phyloP scores from a whole-genome alignment of 2,329 filamentous ascomycete genomes.

The Microcyclospora pomicola region DNA sequence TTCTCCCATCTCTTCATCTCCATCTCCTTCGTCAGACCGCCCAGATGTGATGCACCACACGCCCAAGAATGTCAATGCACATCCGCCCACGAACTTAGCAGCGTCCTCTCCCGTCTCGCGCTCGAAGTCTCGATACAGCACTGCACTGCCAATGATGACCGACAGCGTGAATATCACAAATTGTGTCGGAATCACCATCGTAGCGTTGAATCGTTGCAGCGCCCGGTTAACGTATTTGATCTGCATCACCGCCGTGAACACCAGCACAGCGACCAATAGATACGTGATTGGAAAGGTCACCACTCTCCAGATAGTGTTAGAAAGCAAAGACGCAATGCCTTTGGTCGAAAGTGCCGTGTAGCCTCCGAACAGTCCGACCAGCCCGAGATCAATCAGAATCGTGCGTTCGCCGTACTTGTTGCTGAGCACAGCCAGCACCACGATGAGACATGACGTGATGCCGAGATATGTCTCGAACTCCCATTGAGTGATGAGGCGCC shows the following conservation, averaged over 20 bases:
- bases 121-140: constrained; percentile 91
- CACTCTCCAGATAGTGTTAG: constrained; percentile 74
- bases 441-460: constrained; percentile 60
- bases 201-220: constrained; percentile 88
- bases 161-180: constrained; percentile 95
- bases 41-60: constrained; percentile 96
- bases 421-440: constrained; percentile 67
- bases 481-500: constrained; percentile 71
- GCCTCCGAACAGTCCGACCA: constrained; percentile 91
- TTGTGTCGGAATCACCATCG: constrained; percentile 93
- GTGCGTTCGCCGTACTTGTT: constrained; percentile 69
- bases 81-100: constrained; percentile 77
- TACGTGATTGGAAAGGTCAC: constrained; percentile 91
- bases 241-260: constrained; percentile 83
- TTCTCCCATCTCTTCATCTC: constrained; percentile 36
- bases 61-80: constrained; percentile 81
- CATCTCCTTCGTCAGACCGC: constrained; percentile 45
- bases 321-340: constrained; percentile 87
- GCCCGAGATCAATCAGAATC: constrained; percentile 80
- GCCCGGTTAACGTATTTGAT: constrained; percentile 90
- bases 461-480: constrained; percentile 85
- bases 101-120: constrained; percentile 60
- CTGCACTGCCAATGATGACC: constrained; percentile 84
- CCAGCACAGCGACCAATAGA: constrained; percentile 61
- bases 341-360: constrained; percentile 97